Conservation (phyloP, 2,329 filamentous ascomycete species). For the Simplicillium sp. region DNA sequence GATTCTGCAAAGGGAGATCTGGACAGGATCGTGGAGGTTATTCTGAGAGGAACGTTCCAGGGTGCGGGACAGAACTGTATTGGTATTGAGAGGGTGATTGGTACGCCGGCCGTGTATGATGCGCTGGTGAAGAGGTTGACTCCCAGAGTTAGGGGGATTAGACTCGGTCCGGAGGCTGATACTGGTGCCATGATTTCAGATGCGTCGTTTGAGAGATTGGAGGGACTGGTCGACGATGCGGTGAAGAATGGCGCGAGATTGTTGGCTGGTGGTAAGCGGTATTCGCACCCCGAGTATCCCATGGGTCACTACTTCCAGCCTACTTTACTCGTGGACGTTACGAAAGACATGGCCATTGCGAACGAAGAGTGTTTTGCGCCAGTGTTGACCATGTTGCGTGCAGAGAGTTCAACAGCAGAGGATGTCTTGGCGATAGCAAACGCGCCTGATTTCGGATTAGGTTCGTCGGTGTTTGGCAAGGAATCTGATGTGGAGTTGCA, state of each 20-base stretch:
- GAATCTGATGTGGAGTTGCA: constrained; percentile 50
- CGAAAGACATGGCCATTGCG: constrained; percentile 74
- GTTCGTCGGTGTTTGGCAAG: constrained; percentile 77
- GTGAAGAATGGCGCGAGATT: constrained; percentile 71
- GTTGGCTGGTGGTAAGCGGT: constrained; percentile 67
- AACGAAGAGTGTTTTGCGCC: constrained; percentile 90
- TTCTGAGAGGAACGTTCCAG: constrained; percentile 91
- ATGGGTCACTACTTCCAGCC: constrained; percentile 86
- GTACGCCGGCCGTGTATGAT: constrained; percentile 66
- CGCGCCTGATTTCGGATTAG: constrained; percentile 74
- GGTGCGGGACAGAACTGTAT: constrained; percentile 96
- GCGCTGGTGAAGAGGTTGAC: constrained; percentile 60
- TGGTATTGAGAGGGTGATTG: constrained; percentile 88
- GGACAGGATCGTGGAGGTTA: constrained; percentile 64
- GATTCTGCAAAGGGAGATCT: constrained; percentile 64
- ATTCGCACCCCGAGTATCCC: constrained; percentile 62
- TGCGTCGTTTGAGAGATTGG: constrained; percentile 64
- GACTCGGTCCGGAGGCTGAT: constrained; percentile 70
- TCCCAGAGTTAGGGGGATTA: constrained; percentile 63
- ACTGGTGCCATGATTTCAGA: constrained; percentile 86
- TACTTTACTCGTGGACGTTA: constrained; percentile 86
- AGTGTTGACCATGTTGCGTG: constrained; percentile 76
- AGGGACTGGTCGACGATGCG: constrained; percentile 67
- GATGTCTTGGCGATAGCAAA: constrained; percentile 75
- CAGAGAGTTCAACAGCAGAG: constrained; percentile 44